Evolutionary conservation across 345 rosid genomes (phyloP).

Genomic region (Moringa oleifera): DNA sequence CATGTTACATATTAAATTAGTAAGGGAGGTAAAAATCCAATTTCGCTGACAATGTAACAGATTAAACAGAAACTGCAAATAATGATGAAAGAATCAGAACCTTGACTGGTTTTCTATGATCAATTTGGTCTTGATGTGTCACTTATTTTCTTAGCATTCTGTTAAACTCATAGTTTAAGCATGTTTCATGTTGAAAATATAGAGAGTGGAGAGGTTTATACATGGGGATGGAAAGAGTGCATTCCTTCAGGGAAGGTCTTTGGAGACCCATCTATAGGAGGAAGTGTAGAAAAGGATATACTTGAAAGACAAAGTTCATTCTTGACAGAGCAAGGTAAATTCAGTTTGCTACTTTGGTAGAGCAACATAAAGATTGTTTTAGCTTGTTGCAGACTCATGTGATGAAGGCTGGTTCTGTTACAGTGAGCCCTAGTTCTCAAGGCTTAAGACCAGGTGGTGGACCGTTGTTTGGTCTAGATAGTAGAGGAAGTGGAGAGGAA

Average conservation of each 20-base stretch:
- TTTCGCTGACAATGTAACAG: background rate
- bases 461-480: constrained; percentile 33
- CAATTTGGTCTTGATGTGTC: background rate
- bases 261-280: constrained; percentile 39
- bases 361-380: background rate
- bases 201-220: constrained; percentile 75
- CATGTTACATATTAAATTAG: no score
- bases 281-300: constrained; percentile 41
- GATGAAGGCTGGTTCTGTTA: constrained; percentile 16
- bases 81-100: background rate
- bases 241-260: constrained; percentile 82
- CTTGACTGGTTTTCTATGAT: background rate
- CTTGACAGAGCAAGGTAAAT: constrained; percentile 65
- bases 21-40: background rate
- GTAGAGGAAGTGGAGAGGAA: constrained; percentile 55
- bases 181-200: constrained; percentile 6
- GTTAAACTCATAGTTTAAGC: background rate
- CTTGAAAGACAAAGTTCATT: constrained; percentile 51
- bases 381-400: constrained; percentile 14
- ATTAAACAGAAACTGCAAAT: background rate
- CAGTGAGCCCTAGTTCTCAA: constrained; percentile 60
- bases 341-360: constrained; percentile 5
- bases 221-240: constrained; percentile 99
- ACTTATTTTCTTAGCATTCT: background rate
- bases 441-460: constrained; percentile 48